Conservation (phyloP, 2,329 filamentous ascomycete species). For the Zymoseptoria pseudotritici region DNA sequence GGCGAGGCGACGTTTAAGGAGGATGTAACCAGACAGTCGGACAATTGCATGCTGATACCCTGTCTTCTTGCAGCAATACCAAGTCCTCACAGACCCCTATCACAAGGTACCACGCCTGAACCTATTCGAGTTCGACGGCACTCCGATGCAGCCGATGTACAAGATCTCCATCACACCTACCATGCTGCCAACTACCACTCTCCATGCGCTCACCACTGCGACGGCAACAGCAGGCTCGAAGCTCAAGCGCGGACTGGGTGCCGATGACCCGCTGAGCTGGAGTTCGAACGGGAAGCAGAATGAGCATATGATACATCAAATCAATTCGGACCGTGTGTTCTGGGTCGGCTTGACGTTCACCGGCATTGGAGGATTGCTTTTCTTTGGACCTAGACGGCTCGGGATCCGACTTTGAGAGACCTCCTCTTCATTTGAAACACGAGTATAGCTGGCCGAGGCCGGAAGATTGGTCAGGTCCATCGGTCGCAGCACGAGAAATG, state of each 20-base stretch:
- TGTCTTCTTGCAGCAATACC: conserved; percentile 34
- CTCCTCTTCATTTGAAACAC: background rate
- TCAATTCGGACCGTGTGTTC: conserved; percentile 42
- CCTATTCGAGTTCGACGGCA: conserved; percentile 56
- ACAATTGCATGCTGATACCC: background rate
- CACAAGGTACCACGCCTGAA: conserved; percentile 57
- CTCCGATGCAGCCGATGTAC: conserved; percentile 61
- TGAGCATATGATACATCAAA: conserved; percentile 28
- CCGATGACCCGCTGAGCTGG: conserved; percentile 35
- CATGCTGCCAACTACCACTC: conserved; percentile 62
- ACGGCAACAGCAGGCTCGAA: conserved; percentile 31
- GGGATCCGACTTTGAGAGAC: conserved; percentile 19
- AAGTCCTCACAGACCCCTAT: conserved; percentile 50
- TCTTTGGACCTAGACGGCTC: conserved; percentile 35
- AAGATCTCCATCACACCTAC: conserved; percentile 54
- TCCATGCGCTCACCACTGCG: conserved; percentile 48
- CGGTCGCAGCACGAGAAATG: background rate
- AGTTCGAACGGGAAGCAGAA: conserved; percentile 25
- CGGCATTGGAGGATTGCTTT: conserved; percentile 41
- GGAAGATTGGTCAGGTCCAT: background rate
- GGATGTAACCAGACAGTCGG: background rate
- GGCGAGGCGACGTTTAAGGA: background rate
- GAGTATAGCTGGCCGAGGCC: background rate
- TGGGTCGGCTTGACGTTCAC: conserved; percentile 45
- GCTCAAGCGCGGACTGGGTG: conserved; percentile 19